phyloP scores from a whole-genome alignment of 2,329 filamentous ascomycete genomes.

The Hymenoscyphus scutula region DNA sequence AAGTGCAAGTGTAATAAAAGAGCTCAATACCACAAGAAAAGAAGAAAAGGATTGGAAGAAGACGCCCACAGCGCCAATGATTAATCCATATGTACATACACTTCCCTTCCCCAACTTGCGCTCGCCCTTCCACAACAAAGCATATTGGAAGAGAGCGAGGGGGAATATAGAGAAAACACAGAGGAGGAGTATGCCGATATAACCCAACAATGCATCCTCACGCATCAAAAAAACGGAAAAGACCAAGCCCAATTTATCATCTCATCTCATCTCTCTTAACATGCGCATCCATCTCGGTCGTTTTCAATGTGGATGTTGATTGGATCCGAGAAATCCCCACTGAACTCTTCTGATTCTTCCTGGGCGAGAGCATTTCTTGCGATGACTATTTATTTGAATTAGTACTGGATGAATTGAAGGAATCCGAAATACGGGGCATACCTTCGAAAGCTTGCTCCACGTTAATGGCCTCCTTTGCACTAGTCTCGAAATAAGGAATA shows the following conservation, averaged over 20 bases:
- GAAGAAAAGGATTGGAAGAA: slow-evolving; percentile 10
- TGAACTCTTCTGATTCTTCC: slow-evolving; percentile 97
- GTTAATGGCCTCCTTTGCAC: slow-evolving; percentile 97
- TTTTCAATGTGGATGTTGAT: slow-evolving; percentile 98
- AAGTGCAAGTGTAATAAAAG: not conserved
- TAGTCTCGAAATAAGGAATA: slow-evolving; percentile 99
- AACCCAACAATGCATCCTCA: slow-evolving; percentile 16
- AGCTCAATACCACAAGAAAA: not conserved
- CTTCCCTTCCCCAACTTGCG: slow-evolving; percentile 8
- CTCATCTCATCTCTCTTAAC: slow-evolving; percentile 51
- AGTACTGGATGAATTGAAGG: slow-evolving; percentile 9
- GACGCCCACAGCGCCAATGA: slow-evolving; percentile 33
- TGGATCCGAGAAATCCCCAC: slow-evolving; percentile 93
- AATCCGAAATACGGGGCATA: slow-evolving; percentile 31
- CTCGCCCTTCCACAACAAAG: slow-evolving; percentile 5
- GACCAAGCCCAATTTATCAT: slow-evolving; percentile 4
- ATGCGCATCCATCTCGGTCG: slow-evolving; percentile 88
- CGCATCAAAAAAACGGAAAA: slow-evolving; percentile 10
- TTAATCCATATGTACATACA: slow-evolving; percentile 34
- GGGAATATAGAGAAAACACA: not conserved
- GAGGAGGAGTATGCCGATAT: slow-evolving; percentile 7
- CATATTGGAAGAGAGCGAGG: not conserved
- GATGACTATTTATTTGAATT: slow-evolving; percentile 64
- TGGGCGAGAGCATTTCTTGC: slow-evolving; percentile 92
- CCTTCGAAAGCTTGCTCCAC: slow-evolving; percentile 82